Evolutionary conservation across 257 asterid species (phyloP).

Genomic region (Solanum sejunctum): DNA sequence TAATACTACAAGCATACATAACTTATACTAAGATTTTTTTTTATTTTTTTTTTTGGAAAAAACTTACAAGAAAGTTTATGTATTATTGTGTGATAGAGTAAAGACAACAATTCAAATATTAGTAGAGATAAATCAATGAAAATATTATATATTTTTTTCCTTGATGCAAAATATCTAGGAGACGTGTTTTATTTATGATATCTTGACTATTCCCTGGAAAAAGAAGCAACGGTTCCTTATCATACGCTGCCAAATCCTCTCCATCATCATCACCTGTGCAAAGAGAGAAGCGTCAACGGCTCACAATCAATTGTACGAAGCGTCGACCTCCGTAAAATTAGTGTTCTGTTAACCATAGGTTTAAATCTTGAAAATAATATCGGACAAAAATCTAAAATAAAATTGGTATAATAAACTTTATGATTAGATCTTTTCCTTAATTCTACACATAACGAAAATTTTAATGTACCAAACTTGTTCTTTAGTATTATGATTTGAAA

Average conservation of each 20-base stretch:
- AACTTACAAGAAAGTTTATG: too few relatives aligned
- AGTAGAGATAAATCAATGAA: neutral
- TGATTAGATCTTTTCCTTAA: accelerated
- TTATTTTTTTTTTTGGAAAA: too few relatives aligned
- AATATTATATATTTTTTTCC: neutral
- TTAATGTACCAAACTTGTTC: too few relatives aligned
- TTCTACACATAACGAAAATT: too few relatives aligned
- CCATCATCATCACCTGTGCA: neutral
- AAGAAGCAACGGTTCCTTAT: neutral
- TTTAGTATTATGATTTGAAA: too few relatives aligned
- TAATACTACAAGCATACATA: too few relatives aligned
- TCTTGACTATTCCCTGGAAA: neutral
- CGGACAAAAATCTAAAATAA: accelerated
- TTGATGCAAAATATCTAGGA: neutral
- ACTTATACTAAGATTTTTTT: too few relatives aligned
- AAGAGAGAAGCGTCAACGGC: neutral
- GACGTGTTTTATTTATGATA: neutral
- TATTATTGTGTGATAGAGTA: too few relatives aligned
- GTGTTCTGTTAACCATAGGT: accelerated
- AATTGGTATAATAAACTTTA: too few relatives aligned
- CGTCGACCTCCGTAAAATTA: too few relatives aligned
- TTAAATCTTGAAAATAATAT: too few relatives aligned
- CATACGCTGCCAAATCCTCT: neutral
- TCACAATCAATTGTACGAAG: neutral
- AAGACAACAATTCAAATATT: too few relatives aligned